These are phyloP conservation scores for Alternaria sp. DNA, from an alignment of 2,329 filamentous ascomycete genomes.

Conservation along the genomic window DNA sequence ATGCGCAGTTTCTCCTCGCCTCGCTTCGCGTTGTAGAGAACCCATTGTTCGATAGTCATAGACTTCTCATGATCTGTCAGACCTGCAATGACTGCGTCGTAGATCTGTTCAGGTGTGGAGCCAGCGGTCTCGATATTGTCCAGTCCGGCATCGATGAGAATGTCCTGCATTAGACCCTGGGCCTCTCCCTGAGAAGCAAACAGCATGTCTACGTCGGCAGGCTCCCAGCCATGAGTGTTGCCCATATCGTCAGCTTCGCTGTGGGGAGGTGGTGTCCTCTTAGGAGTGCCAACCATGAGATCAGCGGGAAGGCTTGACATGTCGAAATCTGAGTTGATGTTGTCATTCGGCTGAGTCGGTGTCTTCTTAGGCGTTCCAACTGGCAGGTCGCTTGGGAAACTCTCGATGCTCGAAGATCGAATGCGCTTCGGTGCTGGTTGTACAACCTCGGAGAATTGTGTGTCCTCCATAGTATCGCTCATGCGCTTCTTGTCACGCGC, in stretches of 20 bases:
- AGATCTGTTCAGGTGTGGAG: constrained; percentile 46
- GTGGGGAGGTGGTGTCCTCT: constrained; percentile 30
- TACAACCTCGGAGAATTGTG: constrained; percentile 1
- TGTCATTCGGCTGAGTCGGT: constrained; percentile 22
- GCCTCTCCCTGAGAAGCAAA: constrained; percentile 56
- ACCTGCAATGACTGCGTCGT: constrained; percentile 64
- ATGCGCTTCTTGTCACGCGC: constrained; percentile 25
- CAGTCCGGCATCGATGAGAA: constrained; percentile 42
- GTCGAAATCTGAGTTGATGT: constrained; percentile 16
- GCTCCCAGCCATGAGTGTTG: constrained; percentile 67
- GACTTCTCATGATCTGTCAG: constrained; percentile 80
- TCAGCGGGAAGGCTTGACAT: constrained; percentile 31
- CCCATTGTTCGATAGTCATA: constrained; percentile 96
- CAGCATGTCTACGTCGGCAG: constrained; percentile 78
- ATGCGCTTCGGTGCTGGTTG: constrained; percentile 24
- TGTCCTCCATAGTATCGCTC: constrained; percentile 26
- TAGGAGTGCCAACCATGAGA: constrained; percentile 50
- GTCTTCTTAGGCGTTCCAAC: constrained; percentile 36
- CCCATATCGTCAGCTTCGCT: constrained; percentile 24
- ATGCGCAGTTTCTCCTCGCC: constrained; percentile 81
- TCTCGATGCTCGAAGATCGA: constrained; percentile 33
- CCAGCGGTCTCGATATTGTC: constrained; percentile 37
- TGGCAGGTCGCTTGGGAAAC: constrained; percentile 28
- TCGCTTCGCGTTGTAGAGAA: constrained; percentile 79
- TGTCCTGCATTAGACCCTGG: constrained; percentile 34